Base-by-base conservation (phyloP, 202 grass and related monocot species). In the Panicum hallii region DNA sequence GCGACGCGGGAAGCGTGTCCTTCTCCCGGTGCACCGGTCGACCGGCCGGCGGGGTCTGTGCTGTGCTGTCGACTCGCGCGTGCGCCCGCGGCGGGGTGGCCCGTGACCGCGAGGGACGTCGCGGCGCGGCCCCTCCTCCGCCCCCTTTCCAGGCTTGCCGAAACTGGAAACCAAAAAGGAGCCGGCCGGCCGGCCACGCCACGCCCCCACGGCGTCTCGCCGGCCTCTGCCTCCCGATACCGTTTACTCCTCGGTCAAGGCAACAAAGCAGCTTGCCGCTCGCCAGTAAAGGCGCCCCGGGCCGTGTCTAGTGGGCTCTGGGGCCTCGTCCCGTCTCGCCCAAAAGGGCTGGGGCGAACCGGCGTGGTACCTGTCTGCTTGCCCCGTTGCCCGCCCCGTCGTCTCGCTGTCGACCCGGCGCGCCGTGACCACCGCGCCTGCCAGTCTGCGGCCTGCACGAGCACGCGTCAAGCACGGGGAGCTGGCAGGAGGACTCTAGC, bases 31-130 rank as follows among this genome's bases (percentile, higher is more conserved):
- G 73, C 12, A 43, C 9, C 48, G 73, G 46, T 36, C 23, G 48
- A 38, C 42, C 77, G 40, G 40, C 70, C 85, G 52, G 70, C 19
- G 48, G 26, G 34, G 80, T 50, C 82, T 19, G 55, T 40, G 78
- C 19, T 61, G 71, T 82, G 78, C 19, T 61, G 71, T 87, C 78
- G 63, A 20, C 30, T 40, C 45, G 67, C 17, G 53, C 53, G 52
- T 22, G 30, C 47, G 22, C 0, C 23, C 75, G 28, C 0, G 12
- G 83, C 23, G 79, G 49, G 30, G 19, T 32, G 67, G 6, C 58
- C 73, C 53, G 36, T 57, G 52, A 42, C 44, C 43, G 67, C 41
- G 4, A 45, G 48, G 49, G 30, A 15, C 71, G 71, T n/a, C 49
- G 22, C 7, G 57, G 47, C 74, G 36, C 67, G 84, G 54, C 76